A percentile compares a stretch with the other conserved stretches of the same genome.
These are phyloP conservation scores for Colletotrichum higginsianum DNA, from an alignment of 2,329 filamentous ascomycete species.

Conservation along the genomic window DNA sequence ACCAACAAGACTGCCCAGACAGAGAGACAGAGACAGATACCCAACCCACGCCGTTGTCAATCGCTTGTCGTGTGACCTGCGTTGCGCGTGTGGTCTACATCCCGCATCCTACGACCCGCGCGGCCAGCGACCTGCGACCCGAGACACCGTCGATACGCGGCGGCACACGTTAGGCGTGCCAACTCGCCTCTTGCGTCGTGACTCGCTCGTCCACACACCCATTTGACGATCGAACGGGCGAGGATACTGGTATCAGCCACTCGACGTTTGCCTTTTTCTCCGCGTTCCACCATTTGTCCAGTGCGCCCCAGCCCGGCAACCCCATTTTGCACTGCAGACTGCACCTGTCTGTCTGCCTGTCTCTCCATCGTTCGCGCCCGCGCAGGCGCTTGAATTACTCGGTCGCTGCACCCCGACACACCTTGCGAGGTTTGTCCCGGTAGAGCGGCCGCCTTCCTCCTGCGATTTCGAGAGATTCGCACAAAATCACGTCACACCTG, in stretches of 20 bases:
- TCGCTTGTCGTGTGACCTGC: background rate
- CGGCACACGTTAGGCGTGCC: background rate
- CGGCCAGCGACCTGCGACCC: conserved; percentile 10
- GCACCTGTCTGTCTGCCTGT: background rate
- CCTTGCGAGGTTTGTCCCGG: conserved; percentile 37
- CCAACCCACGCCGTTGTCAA: background rate
- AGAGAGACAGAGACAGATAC: background rate
- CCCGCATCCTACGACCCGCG: conserved; percentile 15
- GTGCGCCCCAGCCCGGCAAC: conserved; percentile 19
- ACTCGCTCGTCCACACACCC: conserved; percentile 13
- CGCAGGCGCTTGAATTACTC: conserved; percentile 34
- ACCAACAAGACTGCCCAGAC: too few species aligned
- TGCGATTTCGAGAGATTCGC: conserved; percentile 38
- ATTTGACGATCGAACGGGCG: background rate
- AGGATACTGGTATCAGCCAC: conserved; percentile 17
- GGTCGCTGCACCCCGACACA: conserved; percentile 26
- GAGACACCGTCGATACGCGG: conserved; percentile 8
- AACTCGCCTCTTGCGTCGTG: conserved; percentile 17
- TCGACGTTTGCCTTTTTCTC: background rate
- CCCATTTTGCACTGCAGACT: background rate
- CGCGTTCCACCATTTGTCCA: conserved; percentile 17
- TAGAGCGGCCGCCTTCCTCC: conserved; percentile 3
- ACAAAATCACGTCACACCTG: conserved; percentile 39
- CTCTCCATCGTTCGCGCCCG: background rate
- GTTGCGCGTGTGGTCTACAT: background rate